phyloP scores from a whole-genome alignment of 257 asterid species.

The Perilla frutescens region DNA sequence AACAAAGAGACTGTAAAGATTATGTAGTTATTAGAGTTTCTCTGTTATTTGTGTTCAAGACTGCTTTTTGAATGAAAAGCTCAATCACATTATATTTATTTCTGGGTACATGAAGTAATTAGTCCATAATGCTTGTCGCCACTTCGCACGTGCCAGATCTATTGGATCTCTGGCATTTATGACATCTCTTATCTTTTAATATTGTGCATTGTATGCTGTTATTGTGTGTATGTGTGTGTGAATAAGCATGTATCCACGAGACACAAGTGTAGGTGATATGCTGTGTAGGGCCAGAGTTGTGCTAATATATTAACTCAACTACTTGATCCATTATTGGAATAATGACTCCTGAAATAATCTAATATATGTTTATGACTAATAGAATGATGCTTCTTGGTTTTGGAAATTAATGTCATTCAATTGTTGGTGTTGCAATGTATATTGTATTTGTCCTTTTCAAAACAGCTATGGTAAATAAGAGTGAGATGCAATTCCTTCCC shows the following conservation, averaged over 20 bases:
- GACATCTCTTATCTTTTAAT: constrained; percentile 16
- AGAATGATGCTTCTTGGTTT: constrained; percentile 10
- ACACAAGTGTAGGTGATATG: constrained; percentile 33
- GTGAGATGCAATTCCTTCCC: not conserved
- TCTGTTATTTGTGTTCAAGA: not conserved
- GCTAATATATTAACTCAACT: constrained; percentile 28
- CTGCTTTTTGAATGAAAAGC: constrained; percentile 10
- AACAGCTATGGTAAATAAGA: not conserved
- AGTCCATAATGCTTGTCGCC: constrained; percentile 36
- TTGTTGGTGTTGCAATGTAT: not conserved
- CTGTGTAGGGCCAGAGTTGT: constrained; percentile 42
- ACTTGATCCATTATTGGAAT: constrained; percentile 27
- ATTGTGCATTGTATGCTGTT: not conserved
- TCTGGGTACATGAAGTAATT: not conserved
- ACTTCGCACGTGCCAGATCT: constrained; percentile 60
- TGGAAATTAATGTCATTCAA: not conserved
- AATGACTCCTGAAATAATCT: constrained; percentile 30
- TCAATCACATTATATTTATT: not conserved
- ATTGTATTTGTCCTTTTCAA: not conserved
- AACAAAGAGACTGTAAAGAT: not conserved
- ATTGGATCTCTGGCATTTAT: constrained; percentile 52
- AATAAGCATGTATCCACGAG: constrained; percentile 15
- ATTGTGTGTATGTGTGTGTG: not conserved
- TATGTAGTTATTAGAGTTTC: constrained; percentile 17
- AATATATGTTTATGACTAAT: not conserved